phyloP scores from a whole-genome alignment of 2,329 filamentous ascomycete genomes.

The Xylariaceae sp. region DNA sequence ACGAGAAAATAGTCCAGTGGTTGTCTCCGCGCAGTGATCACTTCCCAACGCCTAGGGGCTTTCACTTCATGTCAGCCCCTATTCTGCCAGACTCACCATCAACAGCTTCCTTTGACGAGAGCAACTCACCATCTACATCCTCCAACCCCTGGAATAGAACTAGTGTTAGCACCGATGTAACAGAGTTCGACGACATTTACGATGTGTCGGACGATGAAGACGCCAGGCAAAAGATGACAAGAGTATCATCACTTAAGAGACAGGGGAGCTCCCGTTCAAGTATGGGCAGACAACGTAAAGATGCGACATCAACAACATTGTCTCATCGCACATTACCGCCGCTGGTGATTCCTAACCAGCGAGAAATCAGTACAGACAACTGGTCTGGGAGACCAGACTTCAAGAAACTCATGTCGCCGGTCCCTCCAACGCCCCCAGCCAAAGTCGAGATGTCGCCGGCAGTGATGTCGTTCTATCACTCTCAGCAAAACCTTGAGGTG shows the following conservation, averaged over 20 bases:
- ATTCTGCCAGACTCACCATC: conserved; percentile 60
- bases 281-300: conserved; percentile 40
- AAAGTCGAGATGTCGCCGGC: conserved; percentile 73
- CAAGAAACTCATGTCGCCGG: conserved; percentile 52
- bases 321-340: conserved; percentile 41
- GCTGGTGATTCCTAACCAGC: conserved; percentile 49
- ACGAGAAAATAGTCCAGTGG: conserved; percentile 55
- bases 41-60: conserved; percentile 68
- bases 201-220: conserved; percentile 79
- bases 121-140: conserved; percentile 46
- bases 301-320: conserved; percentile 29
- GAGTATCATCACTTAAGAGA: conserved; percentile 35
- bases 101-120: conserved; percentile 48
- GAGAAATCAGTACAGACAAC: conserved; percentile 32
- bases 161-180: conserved; percentile 61
- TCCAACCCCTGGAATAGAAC: conserved; percentile 61
- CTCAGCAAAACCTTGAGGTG: conserved; percentile 59
- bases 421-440: conserved; percentile 60
- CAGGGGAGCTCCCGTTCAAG: conserved; percentile 32
- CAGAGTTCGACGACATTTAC: conserved; percentile 83
- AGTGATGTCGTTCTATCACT: conserved; percentile 66
- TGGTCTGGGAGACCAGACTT: conserved; percentile 44
- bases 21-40: conserved; percentile 58
- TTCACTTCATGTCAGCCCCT: conserved; percentile 61
- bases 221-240: conserved; percentile 41